A percentile compares a stretch with the other conserved stretches of the same genome.
phyloP scores from a whole-genome alignment of 2,329 filamentous ascomycete species.

The Fusarium neocosmosporiellum region DNA sequence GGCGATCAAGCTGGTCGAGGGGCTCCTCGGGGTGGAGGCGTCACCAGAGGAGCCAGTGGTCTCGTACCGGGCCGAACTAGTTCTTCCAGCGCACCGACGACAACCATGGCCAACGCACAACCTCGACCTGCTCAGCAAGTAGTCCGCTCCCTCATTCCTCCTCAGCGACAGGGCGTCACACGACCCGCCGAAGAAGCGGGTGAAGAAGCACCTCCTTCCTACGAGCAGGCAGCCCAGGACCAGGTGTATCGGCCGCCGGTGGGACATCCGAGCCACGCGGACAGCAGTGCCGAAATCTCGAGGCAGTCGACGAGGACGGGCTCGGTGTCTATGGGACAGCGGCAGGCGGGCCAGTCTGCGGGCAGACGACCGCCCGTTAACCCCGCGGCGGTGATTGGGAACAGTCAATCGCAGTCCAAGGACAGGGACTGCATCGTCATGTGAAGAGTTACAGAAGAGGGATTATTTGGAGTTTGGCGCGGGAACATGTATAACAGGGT shows the following conservation, averaged over 20 bases:
- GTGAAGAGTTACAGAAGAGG: conserved; percentile 15
- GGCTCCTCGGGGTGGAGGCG: conserved; percentile 22
- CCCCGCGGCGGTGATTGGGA: conserved; percentile 36
- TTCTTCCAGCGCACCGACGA: conserved; percentile 36
- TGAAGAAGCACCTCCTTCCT: conserved; percentile 67
- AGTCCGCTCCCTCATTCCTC: conserved; percentile 57
- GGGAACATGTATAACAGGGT: not conserved
- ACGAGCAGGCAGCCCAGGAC: conserved; percentile 66
- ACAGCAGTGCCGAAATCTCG: conserved; percentile 45
- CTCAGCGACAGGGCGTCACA: conserved; percentile 51
- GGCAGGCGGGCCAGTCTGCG: conserved; percentile 30
- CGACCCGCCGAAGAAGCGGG: conserved; percentile 51
- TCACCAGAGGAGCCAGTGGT: conserved; percentile 30
- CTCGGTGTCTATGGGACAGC: conserved; percentile 26
- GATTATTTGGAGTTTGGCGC: not conserved
- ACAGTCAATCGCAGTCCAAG: conserved; percentile 15
- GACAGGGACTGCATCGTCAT: conserved; percentile 34
- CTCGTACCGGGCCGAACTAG: conserved; percentile 39
- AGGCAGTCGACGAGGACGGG: conserved; percentile 39
- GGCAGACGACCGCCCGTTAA: conserved; percentile 40
- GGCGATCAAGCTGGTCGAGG: conserved; percentile 4
- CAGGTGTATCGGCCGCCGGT: conserved; percentile 63
- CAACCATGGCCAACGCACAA: conserved; percentile 28
- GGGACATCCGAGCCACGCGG: conserved; percentile 62
- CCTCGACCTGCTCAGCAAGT: conserved; percentile 46